Percentiles rank a stretch among this genome's conserved stretches.
These are phyloP conservation scores for Penicillium odoratum DNA, from an alignment of 495 filamentous ascomycete species.

Conservation along the genomic window DNA sequence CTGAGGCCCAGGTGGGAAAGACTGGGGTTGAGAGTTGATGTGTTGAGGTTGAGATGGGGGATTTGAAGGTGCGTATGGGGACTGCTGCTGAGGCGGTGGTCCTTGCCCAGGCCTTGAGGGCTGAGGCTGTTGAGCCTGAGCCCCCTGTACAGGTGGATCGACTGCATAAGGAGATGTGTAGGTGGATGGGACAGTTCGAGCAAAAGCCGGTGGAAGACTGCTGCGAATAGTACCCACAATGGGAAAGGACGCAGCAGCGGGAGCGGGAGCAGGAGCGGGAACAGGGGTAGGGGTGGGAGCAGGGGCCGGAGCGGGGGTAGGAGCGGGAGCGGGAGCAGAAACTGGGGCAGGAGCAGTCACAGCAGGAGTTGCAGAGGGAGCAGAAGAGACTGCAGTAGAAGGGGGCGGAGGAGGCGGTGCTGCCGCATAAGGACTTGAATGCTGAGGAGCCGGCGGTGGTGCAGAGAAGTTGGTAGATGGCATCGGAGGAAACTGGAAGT, in stretches of 20 bases:
- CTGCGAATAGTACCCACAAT: constrained; percentile 45
- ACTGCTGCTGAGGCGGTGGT: constrained; percentile 25
- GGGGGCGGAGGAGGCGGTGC: constrained; percentile 17
- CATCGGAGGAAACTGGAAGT: constrained; percentile 47
- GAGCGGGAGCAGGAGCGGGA: constrained; percentile 14
- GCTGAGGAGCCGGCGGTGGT: constrained; percentile 24
- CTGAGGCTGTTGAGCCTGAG: constrained; percentile 34
- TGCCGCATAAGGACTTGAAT: constrained; percentile 25
- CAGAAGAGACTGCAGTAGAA: constrained; percentile 12
- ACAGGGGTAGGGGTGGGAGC: constrained; percentile 22
- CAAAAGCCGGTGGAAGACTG: constrained; percentile 47
- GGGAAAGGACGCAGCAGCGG: constrained; percentile 34
- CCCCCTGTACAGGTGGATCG: constrained; percentile 36
- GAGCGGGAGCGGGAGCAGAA: constrained; percentile 9
- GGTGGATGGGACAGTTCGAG: constrained; percentile 38
- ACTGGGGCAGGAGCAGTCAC: constrained; percentile 22
- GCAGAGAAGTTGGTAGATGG: constrained; percentile 35
- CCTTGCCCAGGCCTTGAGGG: constrained; percentile 26
- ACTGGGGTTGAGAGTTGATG: constrained; percentile 21
- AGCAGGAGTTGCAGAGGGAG: constrained; percentile 19
- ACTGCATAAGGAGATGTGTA: constrained; percentile 48
- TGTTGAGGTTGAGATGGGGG: constrained; percentile 23
- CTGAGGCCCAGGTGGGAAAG: constrained; percentile 21
- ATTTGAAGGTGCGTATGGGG: constrained; percentile 27
- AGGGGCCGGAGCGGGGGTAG: constrained; percentile 19